Base-by-base conservation (phyloP, 2,329 filamentous ascomycete species). In the Calonectria naviculata region DNA sequence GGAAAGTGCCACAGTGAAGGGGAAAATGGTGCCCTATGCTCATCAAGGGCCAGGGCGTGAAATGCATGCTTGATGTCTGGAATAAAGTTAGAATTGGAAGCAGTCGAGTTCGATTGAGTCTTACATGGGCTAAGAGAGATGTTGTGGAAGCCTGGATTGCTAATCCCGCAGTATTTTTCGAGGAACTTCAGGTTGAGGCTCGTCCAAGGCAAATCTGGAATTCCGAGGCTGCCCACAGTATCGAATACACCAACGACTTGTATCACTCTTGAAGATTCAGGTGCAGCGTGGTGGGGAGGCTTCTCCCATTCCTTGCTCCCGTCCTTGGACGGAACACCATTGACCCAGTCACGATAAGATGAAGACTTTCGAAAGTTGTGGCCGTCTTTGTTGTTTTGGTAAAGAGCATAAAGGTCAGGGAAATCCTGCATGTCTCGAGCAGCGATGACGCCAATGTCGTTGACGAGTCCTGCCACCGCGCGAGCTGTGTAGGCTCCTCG, bases 111-210 rank as follows among this genome's bases (percentile, higher is more conserved):
- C 38, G n/a, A 17, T 36, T 5, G 19, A 26, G 13, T 21, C 52
- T 58, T 58, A 58, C 52, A 58, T 58, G 52, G 52, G 13, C 52
- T 58, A 13, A 58, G 52, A n/a, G 52, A 58, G 12, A 58, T 21
- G 31, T 58, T 58, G 52, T 58, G 52, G 52, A 58, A 58, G 31
- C 52, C 52, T n/a, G 52, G 52, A 21, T 58, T 58, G 52, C 31
- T 10, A 13, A 58, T 58, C 3, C 52, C 52, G 21, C 31, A 38
- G 19, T 58, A 58, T 34, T 58, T 38, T 58, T 58, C 52, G 21
- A 58, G 52, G 5, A 58, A 58, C 13, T 58, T 58, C 3, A 58
- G 34, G 19, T 58, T 58, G 6, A 58, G 31, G 6, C 52, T 58
- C 28, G 52, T 58, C 52, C 52, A 58, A 38, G 52, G 52, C 52